phyloP scores from a whole-genome alignment of 768 basidiomycete species.

The Amanita jacksonii region DNA sequence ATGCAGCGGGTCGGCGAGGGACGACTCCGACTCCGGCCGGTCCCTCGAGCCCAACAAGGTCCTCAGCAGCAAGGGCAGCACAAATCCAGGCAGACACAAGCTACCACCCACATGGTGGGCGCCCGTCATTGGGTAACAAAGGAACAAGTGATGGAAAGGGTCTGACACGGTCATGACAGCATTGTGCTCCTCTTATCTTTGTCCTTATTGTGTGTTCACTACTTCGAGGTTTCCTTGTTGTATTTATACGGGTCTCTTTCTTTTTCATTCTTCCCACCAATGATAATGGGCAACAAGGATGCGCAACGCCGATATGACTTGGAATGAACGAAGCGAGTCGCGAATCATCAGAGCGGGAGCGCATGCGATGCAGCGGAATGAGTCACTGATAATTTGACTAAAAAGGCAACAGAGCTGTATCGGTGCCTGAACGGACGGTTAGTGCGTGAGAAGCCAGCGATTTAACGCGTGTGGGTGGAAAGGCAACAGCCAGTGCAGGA shows the following conservation, averaged over 20 bases:
- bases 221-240: neutral
- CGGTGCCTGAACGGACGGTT: neutral
- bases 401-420: neutral
- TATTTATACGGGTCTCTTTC: neutral
- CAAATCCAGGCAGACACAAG: conserved; percentile 2
- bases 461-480: no score
- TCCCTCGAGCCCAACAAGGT: conserved; percentile 6
- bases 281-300: no score
- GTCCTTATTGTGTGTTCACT: neutral
- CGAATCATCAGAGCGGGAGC: neutral
- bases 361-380: neutral
- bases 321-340: no score
- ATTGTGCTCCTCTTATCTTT: neutral
- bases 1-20: conserved; percentile 14
- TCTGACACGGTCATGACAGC: conserved; percentile 1
- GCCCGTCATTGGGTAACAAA: neutral
- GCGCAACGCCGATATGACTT: no score
- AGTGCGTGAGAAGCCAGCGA: neutral
- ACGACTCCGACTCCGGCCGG: conserved; percentile 7
- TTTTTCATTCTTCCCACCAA: no score
- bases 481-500: no score
- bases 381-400: neutral
- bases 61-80: conserved; percentile 1
- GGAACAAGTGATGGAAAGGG: neutral
- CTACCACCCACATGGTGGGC: neutral